Evolutionary conservation across 2,329 filamentous ascomycete species (phyloP).

Genomic region (Aspergillus pseudotamarii): DNA sequence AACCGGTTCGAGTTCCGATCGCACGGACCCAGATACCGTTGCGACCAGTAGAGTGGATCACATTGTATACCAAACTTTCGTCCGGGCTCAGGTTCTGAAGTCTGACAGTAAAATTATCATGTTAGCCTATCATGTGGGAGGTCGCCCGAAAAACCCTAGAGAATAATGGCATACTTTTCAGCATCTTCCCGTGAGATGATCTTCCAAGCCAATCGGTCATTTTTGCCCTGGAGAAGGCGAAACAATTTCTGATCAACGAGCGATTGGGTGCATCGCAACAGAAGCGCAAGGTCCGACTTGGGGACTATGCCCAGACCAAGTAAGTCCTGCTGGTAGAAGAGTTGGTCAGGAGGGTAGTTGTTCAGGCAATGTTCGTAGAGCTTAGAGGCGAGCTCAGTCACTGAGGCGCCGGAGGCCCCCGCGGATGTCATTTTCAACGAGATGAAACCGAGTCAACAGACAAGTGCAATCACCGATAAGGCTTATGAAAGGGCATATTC

Average conservation of each 20-base stretch:
- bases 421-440: slow-evolving; percentile 38
- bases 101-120: slow-evolving; percentile 25
- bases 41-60: slow-evolving; percentile 81
- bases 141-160: not conserved
- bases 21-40: slow-evolving; percentile 91
- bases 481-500: slow-evolving; percentile 37
- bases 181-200: slow-evolving; percentile 52
- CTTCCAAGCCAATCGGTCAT: slow-evolving; percentile 51
- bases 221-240: slow-evolving; percentile 47
- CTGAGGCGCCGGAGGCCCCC: slow-evolving; percentile 32
- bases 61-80: slow-evolving; percentile 83
- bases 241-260: slow-evolving; percentile 52
- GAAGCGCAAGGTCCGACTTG: slow-evolving; percentile 44
- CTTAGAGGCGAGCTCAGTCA: slow-evolving; percentile 44
- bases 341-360: slow-evolving; percentile 43
- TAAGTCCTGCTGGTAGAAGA: slow-evolving; percentile 52
- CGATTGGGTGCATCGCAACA: slow-evolving; percentile 48
- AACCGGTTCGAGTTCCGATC: slow-evolving; percentile 75
- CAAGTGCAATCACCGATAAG: slow-evolving; percentile 33
- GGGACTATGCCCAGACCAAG: slow-evolving; percentile 47
- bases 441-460: slow-evolving; percentile 24
- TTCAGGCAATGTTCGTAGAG: slow-evolving; percentile 50
- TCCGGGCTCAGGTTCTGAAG: slow-evolving; percentile 58
- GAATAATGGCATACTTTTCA: slow-evolving; percentile 44
- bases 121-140: slow-evolving; percentile 12